These are phyloP conservation scores for Colletotrichum sp. DNA, from an alignment of 2,329 filamentous ascomycete genomes.

Conservation along the genomic window DNA sequence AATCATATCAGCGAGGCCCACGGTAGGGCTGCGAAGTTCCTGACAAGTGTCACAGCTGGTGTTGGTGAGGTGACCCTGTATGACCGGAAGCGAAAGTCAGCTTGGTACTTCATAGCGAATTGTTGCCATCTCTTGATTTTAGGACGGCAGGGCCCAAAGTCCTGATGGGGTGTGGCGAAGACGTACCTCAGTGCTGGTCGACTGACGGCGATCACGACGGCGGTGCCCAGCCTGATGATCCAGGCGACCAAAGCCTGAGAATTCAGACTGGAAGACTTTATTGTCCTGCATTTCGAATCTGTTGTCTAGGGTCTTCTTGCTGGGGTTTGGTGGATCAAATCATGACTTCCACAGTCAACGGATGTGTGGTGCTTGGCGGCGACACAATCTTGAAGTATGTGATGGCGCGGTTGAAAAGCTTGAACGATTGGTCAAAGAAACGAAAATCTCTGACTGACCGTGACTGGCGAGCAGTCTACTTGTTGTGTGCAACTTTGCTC, in stretches of 20 bases:
- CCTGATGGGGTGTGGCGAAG: background rate
- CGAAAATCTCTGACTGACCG: fast-evolving
- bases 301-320: background rate
- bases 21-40: background rate
- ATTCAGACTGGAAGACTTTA: background rate
- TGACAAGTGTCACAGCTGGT: background rate
- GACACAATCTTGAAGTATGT: background rate
- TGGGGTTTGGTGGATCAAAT: background rate
- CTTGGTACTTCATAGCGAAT: background rate
- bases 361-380: background rate
- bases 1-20: background rate
- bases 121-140: background rate
- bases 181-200: background rate
- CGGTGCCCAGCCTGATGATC: background rate
- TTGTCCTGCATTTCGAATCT: background rate
- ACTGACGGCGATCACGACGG: background rate
- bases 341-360: background rate
- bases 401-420: background rate
- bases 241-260: background rate
- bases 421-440: fast-evolving
- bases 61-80: background rate
- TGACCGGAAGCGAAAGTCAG: background rate
- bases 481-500: background rate
- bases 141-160: background rate
- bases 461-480: background rate